Conservation (phyloP, 1,284 basidiomycete genomes). For the Leucoagaricus sp. region DNA sequence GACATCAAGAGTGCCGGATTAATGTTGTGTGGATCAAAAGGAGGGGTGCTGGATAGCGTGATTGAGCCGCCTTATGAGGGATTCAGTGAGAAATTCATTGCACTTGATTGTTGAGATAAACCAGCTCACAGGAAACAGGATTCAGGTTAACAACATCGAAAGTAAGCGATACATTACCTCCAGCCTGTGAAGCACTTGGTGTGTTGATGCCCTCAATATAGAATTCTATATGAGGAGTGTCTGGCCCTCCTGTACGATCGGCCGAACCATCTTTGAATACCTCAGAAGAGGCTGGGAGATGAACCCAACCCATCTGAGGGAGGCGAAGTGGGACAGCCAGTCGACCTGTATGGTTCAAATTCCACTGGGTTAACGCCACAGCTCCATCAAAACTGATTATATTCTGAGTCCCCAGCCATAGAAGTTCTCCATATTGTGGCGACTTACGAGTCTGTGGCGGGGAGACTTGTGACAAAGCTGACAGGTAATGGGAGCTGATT, state of each 20-base stretch:
- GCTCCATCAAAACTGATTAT: conserved; percentile 1
- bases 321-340: not conserved
- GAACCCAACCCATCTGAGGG: conserved; percentile 10
- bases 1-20: too few species aligned
- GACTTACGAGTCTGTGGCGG: not conserved
- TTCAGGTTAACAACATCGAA: too few species aligned
- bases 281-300: not conserved
- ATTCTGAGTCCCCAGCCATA: not conserved
- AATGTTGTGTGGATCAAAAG: too few species aligned
- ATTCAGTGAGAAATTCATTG: too few species aligned
- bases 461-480: not conserved
- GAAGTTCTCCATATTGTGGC: too few species aligned
- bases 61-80: too few species aligned
- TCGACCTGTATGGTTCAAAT: conserved; percentile 7
- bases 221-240: conserved; percentile 16
- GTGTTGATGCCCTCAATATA: too few species aligned
- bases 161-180: too few species aligned
- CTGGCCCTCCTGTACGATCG: conserved; percentile 14
- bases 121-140: too few species aligned
- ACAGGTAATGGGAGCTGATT: conserved; percentile 11
- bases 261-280: not conserved
- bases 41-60: too few species aligned
- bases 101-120: too few species aligned
- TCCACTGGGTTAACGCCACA: conserved; percentile 1
- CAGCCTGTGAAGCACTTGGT: too few species aligned